Conservation (phyloP, 805 yeast species). For the Jamesozyma rosinii region DNA sequence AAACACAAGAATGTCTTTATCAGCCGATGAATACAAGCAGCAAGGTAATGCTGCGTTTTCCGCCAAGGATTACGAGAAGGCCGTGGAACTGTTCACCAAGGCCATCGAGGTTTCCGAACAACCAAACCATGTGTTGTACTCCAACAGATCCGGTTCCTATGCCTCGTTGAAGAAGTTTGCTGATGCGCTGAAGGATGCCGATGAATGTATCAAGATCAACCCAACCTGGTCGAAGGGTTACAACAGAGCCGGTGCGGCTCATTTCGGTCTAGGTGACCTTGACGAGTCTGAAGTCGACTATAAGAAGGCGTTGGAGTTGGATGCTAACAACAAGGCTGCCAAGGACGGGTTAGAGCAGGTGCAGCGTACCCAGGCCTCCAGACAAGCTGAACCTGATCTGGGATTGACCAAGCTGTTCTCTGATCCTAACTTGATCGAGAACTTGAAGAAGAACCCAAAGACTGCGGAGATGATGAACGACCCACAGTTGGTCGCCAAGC, state of each 20-base stretch:
- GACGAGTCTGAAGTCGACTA: conserved; percentile 68
- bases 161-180: conserved; percentile 68
- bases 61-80: conserved; percentile 72
- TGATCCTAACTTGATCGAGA: conserved; percentile 70
- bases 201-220: conserved; percentile 70
- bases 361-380: conserved; percentile 45
- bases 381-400: conserved; percentile 51
- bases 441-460: conserved; percentile 74
- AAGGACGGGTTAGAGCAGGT: conserved; percentile 70
- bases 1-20: background rate
- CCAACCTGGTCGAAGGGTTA: conserved; percentile 93
- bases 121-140: conserved; percentile 87
- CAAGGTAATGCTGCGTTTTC: conserved; percentile 91
- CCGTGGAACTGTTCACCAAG: conserved; percentile 70
- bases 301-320: conserved; percentile 71
- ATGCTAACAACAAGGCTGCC: conserved; percentile 77
- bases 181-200: conserved; percentile 76
- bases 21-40: conserved; percentile 74
- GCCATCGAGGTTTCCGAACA: conserved; percentile 75
- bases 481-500: conserved; percentile 69
- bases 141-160: conserved; percentile 88
- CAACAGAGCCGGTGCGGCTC: conserved; percentile 88
- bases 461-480: conserved; percentile 82
- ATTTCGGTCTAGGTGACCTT: conserved; percentile 72
- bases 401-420: conserved; percentile 71